A percentile compares a stretch with the other conserved stretches of the same genome.
Conservation (phyloP, 2,329 filamentous ascomycete species). For the Ambrosiella cleistominuta region DNA sequence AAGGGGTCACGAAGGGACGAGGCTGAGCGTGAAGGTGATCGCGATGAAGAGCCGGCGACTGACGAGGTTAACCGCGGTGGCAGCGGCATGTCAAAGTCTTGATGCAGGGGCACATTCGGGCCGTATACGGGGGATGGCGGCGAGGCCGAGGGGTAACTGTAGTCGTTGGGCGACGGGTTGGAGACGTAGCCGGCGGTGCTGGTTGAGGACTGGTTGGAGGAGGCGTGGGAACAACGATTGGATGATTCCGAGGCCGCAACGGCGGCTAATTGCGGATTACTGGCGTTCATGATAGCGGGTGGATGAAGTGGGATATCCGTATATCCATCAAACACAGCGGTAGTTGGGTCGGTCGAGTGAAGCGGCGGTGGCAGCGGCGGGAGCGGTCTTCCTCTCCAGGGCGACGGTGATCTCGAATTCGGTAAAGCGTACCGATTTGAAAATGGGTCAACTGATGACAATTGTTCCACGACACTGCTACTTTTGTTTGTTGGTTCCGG, state of each 20-base stretch:
- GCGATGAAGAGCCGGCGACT: background rate
- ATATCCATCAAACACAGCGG: background rate
- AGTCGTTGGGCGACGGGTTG: slow-evolving; percentile 4
- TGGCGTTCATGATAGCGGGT: background rate
- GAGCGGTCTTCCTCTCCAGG: background rate
- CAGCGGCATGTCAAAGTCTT: slow-evolving; percentile 7
- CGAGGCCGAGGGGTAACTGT: background rate
- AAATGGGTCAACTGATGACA: background rate
- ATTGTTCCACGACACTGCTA: too few species aligned
- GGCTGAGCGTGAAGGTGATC: slow-evolving; percentile 6
- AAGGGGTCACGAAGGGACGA: slow-evolving; percentile 10
- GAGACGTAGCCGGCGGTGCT: background rate
- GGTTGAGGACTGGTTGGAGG: background rate
- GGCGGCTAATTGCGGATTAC: background rate
- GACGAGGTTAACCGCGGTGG: slow-evolving; percentile 2
- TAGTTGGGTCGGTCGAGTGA: background rate
- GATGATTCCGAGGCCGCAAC: background rate
- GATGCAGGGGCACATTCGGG: slow-evolving; percentile 9
- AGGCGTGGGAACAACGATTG: slow-evolving; percentile 1
- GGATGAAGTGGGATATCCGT: background rate
- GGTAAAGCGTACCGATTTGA: background rate
- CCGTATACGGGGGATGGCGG: slow-evolving; percentile 7
- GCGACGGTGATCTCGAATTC: background rate
- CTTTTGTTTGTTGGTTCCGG: background rate
- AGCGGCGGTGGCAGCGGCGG: background rate